Evolutionary conservation across 1,139 yeast species (phyloP), one percentile per base, ranked within the genome.

Genomic region (Zygotorulaspora mrakii): DNA sequence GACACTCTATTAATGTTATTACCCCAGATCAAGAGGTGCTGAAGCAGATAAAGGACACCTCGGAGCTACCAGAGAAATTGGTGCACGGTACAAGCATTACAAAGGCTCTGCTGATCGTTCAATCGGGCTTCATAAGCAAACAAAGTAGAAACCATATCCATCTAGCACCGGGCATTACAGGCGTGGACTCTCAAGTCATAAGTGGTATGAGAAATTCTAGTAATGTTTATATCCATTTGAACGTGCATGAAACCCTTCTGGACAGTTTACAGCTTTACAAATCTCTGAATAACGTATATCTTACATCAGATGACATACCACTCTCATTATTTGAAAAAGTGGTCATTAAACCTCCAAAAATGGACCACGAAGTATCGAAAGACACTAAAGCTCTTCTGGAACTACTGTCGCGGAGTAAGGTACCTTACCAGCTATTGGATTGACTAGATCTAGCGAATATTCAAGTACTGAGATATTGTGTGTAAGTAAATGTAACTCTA

Each of bases 71-170:
- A 0, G 39, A 45, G 0, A 53, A 58, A 2, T 71, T 86, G 3
- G 77, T 85, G 25, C 98, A 94, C 59, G 98, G 98, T 5, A 91
- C 98, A 0, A 77, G 70, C 47, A 44, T 43, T n/a, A 58, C 62
- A 4, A 77, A 76, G 16, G 65, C 83, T 52, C 56, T 65, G 1
- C 44, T 55, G 8, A 86, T 87, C n/a, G 46, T 71, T 16, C 45
- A 62, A 24, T 51, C 70, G 8, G 78, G 77, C 0, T 37, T 23
- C 3, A 65, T 91, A 21, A 71, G 73, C 17, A 68, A 64, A 40
- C 86, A 88, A 96, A 66, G 61, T 22, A 67, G 98, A 51, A 82
- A 82, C 50, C 98, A 91, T 61, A 78, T 91, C 16, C 98, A 91
- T 62, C 71, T 91, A 56, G 79, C 89, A 2, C 51, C 68, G 2